Evolutionary conservation across 257 asterid species (phyloP).

Genomic region (Capsicum pubescens): DNA sequence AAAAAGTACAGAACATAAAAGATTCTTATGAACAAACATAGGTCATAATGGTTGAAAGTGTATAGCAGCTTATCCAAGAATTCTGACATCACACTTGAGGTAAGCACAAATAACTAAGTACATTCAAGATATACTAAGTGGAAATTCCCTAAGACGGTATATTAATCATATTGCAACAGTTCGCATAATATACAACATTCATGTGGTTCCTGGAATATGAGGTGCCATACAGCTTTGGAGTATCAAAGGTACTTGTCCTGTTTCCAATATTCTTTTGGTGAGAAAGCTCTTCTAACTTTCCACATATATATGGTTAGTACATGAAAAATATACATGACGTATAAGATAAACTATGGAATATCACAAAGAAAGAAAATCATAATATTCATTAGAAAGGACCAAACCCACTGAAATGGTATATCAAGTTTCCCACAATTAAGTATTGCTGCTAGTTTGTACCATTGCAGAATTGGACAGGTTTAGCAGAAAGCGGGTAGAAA

Average conservation of each 20-base stretch:
- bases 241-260: slow-evolving; percentile 12
- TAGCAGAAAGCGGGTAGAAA: slow-evolving; percentile 6
- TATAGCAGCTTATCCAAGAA: background rate
- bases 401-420: slow-evolving; percentile 10
- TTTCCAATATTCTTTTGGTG: slow-evolving; percentile 21
- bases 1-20: background rate
- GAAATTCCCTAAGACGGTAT: slow-evolving; percentile 13
- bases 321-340: background rate
- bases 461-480: slow-evolving; percentile 13
- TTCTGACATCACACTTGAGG: slow-evolving; percentile 15
- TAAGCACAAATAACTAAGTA: background rate
- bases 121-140: background rate
- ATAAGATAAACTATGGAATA: background rate
- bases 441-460: slow-evolving; percentile 8
- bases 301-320: slow-evolving; percentile 1
- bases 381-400: background rate
- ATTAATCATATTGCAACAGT: background rate
- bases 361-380: background rate
- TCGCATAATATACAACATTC: background rate
- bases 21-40: slow-evolving; percentile 18
- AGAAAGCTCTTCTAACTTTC: slow-evolving; percentile 22
- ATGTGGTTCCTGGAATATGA: background rate
- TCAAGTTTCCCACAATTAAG: background rate
- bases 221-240: background rate
- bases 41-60: background rate